phyloP scores from a whole-genome alignment of 164 flowering plant species.

The Pachysandra terminalis region DNA sequence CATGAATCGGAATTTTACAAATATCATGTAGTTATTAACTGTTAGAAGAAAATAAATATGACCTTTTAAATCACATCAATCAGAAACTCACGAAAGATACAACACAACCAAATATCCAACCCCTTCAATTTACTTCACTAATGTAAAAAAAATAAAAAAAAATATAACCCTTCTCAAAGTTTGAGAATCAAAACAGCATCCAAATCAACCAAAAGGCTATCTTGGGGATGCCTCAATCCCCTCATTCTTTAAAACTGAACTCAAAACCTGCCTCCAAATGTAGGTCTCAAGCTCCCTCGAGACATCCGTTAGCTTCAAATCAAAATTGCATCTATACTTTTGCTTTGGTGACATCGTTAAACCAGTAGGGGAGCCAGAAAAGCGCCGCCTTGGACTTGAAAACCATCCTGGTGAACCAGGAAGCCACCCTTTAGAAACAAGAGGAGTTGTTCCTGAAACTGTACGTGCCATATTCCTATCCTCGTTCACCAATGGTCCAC shows the following conservation, averaged over 20 bases:
- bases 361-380: conserved; percentile 56
- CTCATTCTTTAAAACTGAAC: conserved; percentile 63
- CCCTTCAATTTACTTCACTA: conserved; percentile 1
- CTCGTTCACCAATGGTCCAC: conserved; percentile 45
- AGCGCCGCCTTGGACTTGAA: conserved; percentile 81
- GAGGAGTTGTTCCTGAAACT: conserved; percentile 34
- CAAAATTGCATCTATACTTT: conserved; percentile 67
- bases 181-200: conserved; percentile 43
- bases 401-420: conserved; percentile 45
- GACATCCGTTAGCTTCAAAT: conserved; percentile 81
- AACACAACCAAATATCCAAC: too few species aligned
- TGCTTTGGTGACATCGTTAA: conserved; percentile 49
- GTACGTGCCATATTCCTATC: conserved; percentile 24
- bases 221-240: conserved; percentile 60
- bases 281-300: conserved; percentile 85
- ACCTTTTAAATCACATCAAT: too few species aligned
- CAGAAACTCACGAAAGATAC: too few species aligned
- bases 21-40: too few species aligned
- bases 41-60: too few species aligned
- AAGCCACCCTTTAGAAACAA: conserved; percentile 33
- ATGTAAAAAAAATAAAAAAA: background rate
- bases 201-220: conserved; percentile 11
- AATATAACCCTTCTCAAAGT: conserved; percentile 61
- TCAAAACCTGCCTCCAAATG: conserved; percentile 78
- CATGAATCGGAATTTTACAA: too few species aligned